A percentile compares a stretch with the other conserved stretches of the same genome.
Conservation (phyloP, 441 rosid species). For the Heliophila coronopifolia region DNA sequence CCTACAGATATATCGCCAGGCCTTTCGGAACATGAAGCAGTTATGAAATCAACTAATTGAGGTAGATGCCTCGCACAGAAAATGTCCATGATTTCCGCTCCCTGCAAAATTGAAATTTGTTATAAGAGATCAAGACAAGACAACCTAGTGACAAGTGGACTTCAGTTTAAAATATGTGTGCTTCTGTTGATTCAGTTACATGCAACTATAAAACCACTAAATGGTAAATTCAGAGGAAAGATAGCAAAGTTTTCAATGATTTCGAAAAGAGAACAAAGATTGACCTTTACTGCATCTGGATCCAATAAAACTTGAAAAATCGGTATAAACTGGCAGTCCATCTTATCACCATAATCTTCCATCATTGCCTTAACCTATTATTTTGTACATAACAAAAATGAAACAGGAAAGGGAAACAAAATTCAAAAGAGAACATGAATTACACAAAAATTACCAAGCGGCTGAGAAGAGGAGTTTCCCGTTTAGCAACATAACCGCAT, state of each 20-base stretch:
- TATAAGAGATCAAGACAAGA: neutral
- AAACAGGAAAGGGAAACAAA: neutral
- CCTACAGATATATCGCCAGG: conserved; percentile 38
- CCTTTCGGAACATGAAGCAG: conserved; percentile 54
- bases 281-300: conserved; percentile 64
- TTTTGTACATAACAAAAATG: conserved; percentile 7
- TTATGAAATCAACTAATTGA: conserved; percentile 70
- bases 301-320: conserved; percentile 75
- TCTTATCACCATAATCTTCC: conserved; percentile 79
- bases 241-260: neutral
- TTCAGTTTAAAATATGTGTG: neutral
- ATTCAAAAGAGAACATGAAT: conserved; percentile 11
- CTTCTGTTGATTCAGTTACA: neutral
- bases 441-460: conserved; percentile 52
- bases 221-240: neutral
- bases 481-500: conserved; percentile 64
- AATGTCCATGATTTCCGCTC: conserved; percentile 59
- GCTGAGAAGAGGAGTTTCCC: conserved; percentile 58
- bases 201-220: conserved; percentile 2
- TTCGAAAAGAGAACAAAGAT: conserved; percentile 9
- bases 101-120: conserved; percentile 50
- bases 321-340: conserved; percentile 80
- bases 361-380: conserved; percentile 95
- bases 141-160: neutral
- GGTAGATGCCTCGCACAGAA: conserved; percentile 87